Evolutionary conservation across 768 basidiomycete genomes (phyloP), one percentile per base, ranked within the genome.

Genomic region (Rhizopogon vinicolor): DNA sequence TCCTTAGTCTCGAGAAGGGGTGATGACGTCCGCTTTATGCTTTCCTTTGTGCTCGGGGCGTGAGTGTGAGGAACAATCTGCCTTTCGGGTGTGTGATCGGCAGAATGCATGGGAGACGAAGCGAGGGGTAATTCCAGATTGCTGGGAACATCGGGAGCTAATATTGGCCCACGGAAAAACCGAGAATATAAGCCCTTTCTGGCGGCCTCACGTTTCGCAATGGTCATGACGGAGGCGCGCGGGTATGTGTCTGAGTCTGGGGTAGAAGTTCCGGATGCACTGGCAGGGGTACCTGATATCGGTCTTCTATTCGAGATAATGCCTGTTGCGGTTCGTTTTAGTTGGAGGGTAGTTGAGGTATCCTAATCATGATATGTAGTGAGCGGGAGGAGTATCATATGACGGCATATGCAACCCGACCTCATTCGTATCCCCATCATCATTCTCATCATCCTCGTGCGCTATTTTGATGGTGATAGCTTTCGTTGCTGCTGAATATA

Each of bases 401-500:
- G 7, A 29, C 19, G 18, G 13, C 13, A 35, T 31, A 62, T 61
- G 44, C 50, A 51, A 49, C 31, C 12, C 18, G 28, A 56, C 52
- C 42, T 58, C 60, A 12, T 52, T 25, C 9, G 19, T 22, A 37
- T 35, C 14, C 7, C 16, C 41, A 60, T 61, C 29, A 58, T 66
- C 56, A 63, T 64, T 75, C 43, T 72, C 71, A n/a, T 76, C 78
- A 39, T 80, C 79, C 51, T 78, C 78, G 51, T 75, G 78, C 18
- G 76, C 67, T 54, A 87, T 65, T 64, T 85, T 86, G 41, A 95
- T 78, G 55, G 85, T 83, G 52, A 98, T 92, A 29, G 90, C 83
- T 59, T 86, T 87, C 0, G 93, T 86, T 18, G 93, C 92, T 13
- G 87, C 85, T 1, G 86, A 74, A 69, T 91, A 97, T 52, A 96